Base-by-base conservation (phyloP, 2,329 filamentous ascomycete species). In the Aspergillus japonicus region DNA sequence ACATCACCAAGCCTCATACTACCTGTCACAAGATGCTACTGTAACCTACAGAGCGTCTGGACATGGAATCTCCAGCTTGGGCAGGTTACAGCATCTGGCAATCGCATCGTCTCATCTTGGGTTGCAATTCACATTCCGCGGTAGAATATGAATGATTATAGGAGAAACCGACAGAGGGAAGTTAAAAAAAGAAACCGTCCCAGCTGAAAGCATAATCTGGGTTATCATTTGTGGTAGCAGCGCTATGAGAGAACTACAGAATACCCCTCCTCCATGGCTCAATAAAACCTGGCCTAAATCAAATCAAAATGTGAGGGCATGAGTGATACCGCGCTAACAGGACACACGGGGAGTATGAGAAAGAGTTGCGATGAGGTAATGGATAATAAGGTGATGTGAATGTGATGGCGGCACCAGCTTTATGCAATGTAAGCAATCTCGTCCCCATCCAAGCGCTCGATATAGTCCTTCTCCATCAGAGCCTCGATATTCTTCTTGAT, bases 401-500 rank as follows among this genome's bases (percentile, higher is more conserved):
- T 56, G 24, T 39, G 47, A 54, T 19, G 12, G 12, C 14, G 23
- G 42, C 26, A 29, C 55, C 42, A 47, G 47, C 33, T 24, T 85
- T 85, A 97, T 69, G 94, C 94, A 66, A 98, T 87, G 77, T 98
- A 98, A 59, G 94, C 92, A 62, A 99, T 85, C 73, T 97, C 92
- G 72, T 98, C 95, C 57, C 91, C 92, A 51, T 98, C 95, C 60
- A 98, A 81, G 59, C 95, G 91, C 82, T 99, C 95, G 52, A 99
- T 86, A 72, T 99, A 99, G 77, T 99, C 95, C 83, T 99, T 99
- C 82, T 99, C 95, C 65, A 99, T 88, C 47, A 99, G 84, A 65
- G 96, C 96, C 78, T 99, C 95, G 75, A 99, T 98, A 78, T 95
- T 97, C 82, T 98, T 99, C 83, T 99, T 99, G 85, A 99, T 99